phyloP scores from a whole-genome alignment of 2,329 filamentous ascomycete species.

The Phoma sp. region DNA sequence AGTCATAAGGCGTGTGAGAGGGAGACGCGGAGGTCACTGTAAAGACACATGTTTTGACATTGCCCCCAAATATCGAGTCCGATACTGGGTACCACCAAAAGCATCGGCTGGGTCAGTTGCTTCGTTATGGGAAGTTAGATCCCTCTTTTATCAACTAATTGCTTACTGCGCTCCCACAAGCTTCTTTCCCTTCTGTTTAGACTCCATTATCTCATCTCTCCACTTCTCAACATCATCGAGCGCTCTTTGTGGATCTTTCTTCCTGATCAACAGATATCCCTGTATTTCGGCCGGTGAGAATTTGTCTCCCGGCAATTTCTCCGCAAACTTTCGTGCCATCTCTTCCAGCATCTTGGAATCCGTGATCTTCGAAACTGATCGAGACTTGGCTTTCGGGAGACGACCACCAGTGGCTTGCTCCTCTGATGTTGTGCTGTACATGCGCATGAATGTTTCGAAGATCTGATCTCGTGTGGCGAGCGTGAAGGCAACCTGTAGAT shows the following conservation, averaged over 20 bases:
- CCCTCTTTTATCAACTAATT: no score
- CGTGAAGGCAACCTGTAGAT: constrained; percentile 70
- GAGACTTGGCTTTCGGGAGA: not conserved
- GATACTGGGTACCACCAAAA: no score
- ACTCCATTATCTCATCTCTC: constrained; percentile 30
- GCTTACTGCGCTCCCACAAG: constrained; percentile 9
- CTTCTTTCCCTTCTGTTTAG: constrained; percentile 8
- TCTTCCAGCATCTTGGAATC: constrained; percentile 5
- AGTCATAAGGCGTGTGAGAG: no score
- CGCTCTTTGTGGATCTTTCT: constrained; percentile 59
- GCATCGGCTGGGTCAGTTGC: no score
- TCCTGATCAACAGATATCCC: constrained; percentile 59
- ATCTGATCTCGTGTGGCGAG: constrained; percentile 52
- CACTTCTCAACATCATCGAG: constrained; percentile 54
- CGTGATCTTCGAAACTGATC: not conserved
- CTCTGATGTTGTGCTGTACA: constrained; percentile 36
- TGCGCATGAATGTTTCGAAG: constrained; percentile 53
- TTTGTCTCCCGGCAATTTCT: constrained; percentile 53
- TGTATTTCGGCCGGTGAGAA: constrained; percentile 63
- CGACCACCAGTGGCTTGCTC: not conserved
- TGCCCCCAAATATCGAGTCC: no score
- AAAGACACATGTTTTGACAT: no score
- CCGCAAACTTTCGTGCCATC: constrained; percentile 56
- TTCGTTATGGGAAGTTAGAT: no score
- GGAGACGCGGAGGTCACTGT: no score